Evolutionary conservation across 768 basidiomycete genomes (phyloP).

Genomic region (Naganishia antarctica): DNA sequence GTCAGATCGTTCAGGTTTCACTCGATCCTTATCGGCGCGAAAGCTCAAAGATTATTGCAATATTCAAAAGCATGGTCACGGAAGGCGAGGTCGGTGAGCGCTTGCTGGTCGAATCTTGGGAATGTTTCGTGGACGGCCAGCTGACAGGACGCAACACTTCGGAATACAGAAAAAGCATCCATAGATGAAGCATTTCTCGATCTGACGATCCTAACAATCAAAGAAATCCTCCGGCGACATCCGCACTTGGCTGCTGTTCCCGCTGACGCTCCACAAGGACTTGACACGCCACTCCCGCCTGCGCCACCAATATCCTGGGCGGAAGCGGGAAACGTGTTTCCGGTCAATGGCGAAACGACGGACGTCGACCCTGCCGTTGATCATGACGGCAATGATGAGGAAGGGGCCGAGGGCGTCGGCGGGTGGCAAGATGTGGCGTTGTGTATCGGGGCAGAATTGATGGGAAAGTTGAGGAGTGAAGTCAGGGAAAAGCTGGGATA

Average conservation of each 20-base stretch:
- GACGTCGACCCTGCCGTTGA: constrained; percentile 14
- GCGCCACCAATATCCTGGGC: constrained; percentile 47
- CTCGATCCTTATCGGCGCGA: constrained; percentile 89
- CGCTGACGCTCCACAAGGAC: constrained; percentile 61
- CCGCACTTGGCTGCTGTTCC: constrained; percentile 72
- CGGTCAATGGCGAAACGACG: constrained; percentile 34
- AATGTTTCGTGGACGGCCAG: too few species aligned
- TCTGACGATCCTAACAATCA: constrained; percentile 73
- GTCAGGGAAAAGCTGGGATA: constrained; percentile 73
- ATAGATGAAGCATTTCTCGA: constrained; percentile 98
- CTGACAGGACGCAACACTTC: too few species aligned
- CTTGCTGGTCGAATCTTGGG: too few species aligned
- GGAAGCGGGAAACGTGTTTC: constrained; percentile 45
- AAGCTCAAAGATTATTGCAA: constrained; percentile 73
- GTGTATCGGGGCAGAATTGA: constrained; percentile 79
- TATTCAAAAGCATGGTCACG: constrained; percentile 75
- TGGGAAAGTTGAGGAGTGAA: constrained; percentile 66
- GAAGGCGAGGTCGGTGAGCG: constrained; percentile 76
- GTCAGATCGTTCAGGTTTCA: constrained; percentile 62
- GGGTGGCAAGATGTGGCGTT: constrained; percentile 94
- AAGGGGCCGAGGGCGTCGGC: constrained; percentile 24
- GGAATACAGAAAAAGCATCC: constrained; percentile 79
- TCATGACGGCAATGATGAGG: constrained; percentile 16
- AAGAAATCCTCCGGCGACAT: constrained; percentile 65
- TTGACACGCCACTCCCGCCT: constrained; percentile 52